A percentile compares a stretch with the other conserved stretches of the same genome.
phyloP scores from a whole-genome alignment of 2,329 filamentous ascomycete species.

The Diaporthe australafricana region DNA sequence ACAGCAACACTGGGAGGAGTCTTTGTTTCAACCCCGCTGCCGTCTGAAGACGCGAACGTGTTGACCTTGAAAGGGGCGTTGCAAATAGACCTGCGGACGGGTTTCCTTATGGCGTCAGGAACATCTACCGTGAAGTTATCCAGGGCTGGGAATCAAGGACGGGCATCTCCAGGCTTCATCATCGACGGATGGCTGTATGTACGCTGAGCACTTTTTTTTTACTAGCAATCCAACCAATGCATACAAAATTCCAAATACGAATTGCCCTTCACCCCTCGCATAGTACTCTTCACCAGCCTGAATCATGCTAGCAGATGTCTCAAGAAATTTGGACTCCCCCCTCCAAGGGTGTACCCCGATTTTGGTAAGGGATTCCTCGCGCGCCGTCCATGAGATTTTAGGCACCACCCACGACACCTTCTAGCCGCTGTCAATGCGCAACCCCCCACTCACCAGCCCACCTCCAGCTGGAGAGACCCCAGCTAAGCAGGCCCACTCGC shows the following conservation, averaged over 20 bases:
- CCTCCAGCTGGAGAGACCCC: constrained; percentile 19
- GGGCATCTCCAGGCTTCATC: not conserved
- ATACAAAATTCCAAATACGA: not conserved
- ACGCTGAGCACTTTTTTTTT: not conserved
- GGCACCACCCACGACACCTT: too few species aligned
- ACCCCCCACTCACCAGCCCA: constrained; percentile 4
- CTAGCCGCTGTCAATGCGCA: too few species aligned
- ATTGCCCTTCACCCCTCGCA: too few species aligned
- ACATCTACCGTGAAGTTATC: constrained; percentile 3
- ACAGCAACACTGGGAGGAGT: not conserved
- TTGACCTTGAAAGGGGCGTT: not conserved
- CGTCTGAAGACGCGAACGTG: not conserved
- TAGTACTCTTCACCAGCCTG: not conserved
- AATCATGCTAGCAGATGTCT: not conserved
- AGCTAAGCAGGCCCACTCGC: constrained; percentile 17
- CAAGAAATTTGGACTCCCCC: too few species aligned
- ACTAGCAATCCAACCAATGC: not conserved
- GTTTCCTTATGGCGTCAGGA: constrained; percentile 10
- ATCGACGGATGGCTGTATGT: not conserved
- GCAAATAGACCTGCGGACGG: not conserved
- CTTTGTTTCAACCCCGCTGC: not conserved
- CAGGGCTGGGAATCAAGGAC: not conserved
- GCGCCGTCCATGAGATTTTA: not conserved
- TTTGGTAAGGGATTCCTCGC: not conserved
- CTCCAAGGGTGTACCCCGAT: not conserved